Evolutionary conservation across 2,329 filamentous ascomycete genomes (phyloP).

Genomic region (Cyanodermella asteris): DNA sequence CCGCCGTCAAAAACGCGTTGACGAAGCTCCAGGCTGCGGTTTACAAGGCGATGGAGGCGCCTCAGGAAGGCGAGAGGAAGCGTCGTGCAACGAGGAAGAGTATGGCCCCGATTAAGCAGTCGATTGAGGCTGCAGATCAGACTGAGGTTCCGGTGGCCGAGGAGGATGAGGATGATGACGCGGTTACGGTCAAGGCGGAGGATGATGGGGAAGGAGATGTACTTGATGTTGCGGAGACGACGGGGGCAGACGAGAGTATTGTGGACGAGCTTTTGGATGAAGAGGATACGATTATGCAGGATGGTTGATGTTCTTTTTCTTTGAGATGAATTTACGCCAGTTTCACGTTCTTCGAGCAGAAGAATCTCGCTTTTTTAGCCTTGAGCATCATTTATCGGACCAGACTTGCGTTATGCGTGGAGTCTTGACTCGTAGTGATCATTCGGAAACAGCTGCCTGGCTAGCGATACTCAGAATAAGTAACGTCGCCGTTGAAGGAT

Average conservation of each 20-base stretch:
- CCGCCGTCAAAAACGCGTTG: slow-evolving; percentile 30
- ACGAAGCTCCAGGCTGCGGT: slow-evolving; percentile 29
- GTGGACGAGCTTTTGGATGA: slow-evolving; percentile 6
- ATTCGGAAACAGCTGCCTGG: no score
- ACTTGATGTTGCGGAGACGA: no score
- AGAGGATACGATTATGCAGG: no score
- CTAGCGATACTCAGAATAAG: no score
- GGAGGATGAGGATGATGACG: slow-evolving; percentile 1
- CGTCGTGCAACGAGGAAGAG: slow-evolving; percentile 6
- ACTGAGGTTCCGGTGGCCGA: not conserved
- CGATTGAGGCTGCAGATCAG: not conserved
- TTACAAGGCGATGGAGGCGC: slow-evolving; percentile 30
- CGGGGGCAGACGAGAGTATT: slow-evolving; percentile 2
- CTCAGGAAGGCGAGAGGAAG: slow-evolving; percentile 18
- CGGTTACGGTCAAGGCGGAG: slow-evolving; percentile 1
- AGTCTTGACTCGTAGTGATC: no score
- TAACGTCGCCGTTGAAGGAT: no score
- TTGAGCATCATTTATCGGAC: no score
- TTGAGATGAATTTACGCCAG: no score
- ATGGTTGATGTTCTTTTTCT: no score
- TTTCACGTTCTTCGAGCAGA: no score
- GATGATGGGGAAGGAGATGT: not conserved
- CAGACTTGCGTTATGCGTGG: no score
- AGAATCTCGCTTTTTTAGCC: no score
- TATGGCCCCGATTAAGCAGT: not conserved